A percentile compares a stretch with the other conserved stretches of the same genome.
Evolutionary conservation across 2,329 filamentous ascomycete genomes (phyloP).

Genomic region (Phyllosticta paracitricarpa): DNA sequence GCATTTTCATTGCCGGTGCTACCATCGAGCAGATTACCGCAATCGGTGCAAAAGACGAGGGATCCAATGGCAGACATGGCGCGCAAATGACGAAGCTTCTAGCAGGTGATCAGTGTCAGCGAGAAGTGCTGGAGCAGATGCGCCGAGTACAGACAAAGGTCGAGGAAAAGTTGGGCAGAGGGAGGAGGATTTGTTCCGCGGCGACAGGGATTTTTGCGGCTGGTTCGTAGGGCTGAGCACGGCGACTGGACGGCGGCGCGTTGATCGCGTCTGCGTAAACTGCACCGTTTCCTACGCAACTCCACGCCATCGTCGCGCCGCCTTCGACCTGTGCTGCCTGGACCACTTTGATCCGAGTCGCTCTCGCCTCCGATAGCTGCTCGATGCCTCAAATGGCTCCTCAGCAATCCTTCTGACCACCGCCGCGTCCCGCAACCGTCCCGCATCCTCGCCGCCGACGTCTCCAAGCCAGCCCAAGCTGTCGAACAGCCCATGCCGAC

Average conservation of each 20-base stretch:
- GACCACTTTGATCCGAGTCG: not conserved
- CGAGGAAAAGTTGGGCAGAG: constrained; percentile 1
- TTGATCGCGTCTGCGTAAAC: not conserved
- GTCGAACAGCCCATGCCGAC: not conserved
- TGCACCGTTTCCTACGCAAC: not conserved
- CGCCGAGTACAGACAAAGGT: not conserved
- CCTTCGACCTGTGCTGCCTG: not conserved
- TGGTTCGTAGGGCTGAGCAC: not conserved
- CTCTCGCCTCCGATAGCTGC: not conserved
- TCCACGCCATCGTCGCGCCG: not conserved
- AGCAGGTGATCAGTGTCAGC: not conserved
- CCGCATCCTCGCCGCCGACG: not conserved
- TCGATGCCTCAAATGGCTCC: not conserved
- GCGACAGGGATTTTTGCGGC: constrained; percentile 4
- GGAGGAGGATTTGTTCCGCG: constrained; percentile 7
- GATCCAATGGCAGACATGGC: constrained; percentile 85
- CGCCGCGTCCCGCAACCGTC: not conserved
- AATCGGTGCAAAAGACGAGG: constrained; percentile 85
- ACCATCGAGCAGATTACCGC: constrained; percentile 78
- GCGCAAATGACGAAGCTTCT: not conserved
- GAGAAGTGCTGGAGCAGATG: not conserved
- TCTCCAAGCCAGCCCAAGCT: not conserved
- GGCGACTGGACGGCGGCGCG: not conserved
- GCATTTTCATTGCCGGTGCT: constrained; percentile 68
- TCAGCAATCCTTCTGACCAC: not conserved